phyloP scores from a whole-genome alignment of 306 rosid species.

The Pterocarpus santalinus region DNA sequence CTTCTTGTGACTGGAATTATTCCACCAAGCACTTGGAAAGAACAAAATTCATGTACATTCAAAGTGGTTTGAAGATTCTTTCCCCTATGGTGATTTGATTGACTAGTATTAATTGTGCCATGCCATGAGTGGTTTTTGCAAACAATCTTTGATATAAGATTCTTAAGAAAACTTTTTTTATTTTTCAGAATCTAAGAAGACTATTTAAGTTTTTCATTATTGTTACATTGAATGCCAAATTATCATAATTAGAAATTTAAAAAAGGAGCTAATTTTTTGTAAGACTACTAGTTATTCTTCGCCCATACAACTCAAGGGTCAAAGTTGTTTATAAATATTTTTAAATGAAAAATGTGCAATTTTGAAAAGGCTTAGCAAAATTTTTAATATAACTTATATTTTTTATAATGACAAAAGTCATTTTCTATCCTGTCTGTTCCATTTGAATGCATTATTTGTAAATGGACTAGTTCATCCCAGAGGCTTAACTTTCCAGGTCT shows the following conservation, averaged over 20 bases:
- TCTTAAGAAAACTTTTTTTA: not conserved
- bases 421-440: slow-evolving; percentile 11
- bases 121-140: not conserved
- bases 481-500: not conserved
- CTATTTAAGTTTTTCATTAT: not conserved
- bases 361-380: not conserved
- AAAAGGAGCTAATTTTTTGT: too few relatives aligned
- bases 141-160: not conserved
- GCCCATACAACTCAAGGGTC: too few relatives aligned
- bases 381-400: not conserved
- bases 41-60: slow-evolving; percentile 30
- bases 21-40: slow-evolving; percentile 43
- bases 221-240: not conserved
- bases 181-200: not conserved
- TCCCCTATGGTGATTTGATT: slow-evolving; percentile 30
- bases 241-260: not conserved
- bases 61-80: slow-evolving; percentile 46
- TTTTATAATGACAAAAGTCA: not conserved
- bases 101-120: not conserved
- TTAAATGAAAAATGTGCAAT: not conserved
- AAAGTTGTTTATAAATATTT: too few relatives aligned
- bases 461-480: not conserved
- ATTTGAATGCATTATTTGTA: not conserved
- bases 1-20: slow-evolving; percentile 44
- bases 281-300: too few relatives aligned